Base-by-base conservation (phyloP, 2,329 filamentous ascomycete genomes). In the Xylaria sp. region DNA sequence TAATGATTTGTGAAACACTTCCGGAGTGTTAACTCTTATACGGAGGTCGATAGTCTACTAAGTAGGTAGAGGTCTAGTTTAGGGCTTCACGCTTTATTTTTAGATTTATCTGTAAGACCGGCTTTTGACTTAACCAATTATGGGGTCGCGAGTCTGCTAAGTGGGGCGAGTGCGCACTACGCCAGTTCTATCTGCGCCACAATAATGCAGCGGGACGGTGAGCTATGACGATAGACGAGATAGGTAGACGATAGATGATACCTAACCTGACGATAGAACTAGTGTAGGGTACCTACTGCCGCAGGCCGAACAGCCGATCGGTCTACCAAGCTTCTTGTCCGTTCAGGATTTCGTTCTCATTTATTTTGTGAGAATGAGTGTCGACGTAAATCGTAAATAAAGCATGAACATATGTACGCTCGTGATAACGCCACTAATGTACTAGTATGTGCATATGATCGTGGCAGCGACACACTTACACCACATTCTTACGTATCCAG, bases 181-280 rank as follows among this genome's bases (percentile, higher is more conserved):
- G 55, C 60, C 53, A 50, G 25, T 61, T 39, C 32, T 25, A 15
- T 55, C 59, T 66, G 67, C 67, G 67, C 67, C 67, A 69, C 67
- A 45, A 41, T 55, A 10, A 12, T 50, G 34, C 39, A 63, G 57
- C 66, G 62, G 57, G 58, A 59, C 58, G 46, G 58, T 39, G 59
- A 6, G n/a, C 8, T 32, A 52, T 32, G n/a, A n/a, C 45, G 5
- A 25, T 48, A 30, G n/a, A n/a, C n/a, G n/a, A n/a, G n/a, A n/a
- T n/a, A n/a, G n/a, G n/a, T n/a, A n/a, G n/a, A n/a, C n/a, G n/a
- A n/a, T n/a, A n/a, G n/a, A n/a, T n/a, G n/a, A n/a, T n/a, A n/a
- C n/a, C n/a, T n/a, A n/a, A n/a, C n/a, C n/a, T n/a, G n/a, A n/a
- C n/a, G n/a, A n/a, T n/a, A n/a, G n/a, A n/a, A n/a, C n/a, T n/a